Evolutionary conservation across 805 yeast species (phyloP), one percentile per base, ranked within the genome.

Genomic region (Saturnispora sanitii): DNA sequence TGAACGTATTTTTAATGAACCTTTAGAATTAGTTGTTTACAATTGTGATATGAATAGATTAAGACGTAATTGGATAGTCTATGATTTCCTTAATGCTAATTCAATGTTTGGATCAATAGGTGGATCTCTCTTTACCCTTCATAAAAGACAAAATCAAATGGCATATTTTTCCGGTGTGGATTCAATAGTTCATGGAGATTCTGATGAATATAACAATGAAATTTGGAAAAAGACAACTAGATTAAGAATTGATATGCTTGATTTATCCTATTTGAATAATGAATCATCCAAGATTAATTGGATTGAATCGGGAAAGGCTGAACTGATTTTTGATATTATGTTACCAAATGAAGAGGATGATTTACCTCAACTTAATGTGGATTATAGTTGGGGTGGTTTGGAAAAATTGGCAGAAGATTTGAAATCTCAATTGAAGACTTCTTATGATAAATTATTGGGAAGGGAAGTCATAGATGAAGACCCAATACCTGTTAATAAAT

Each of bases 41-140:
- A 78, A 76, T 49, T 68, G 86, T 55, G 82, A 78, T 38, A 54
- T 82, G 45, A 79, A 82, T 7, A 71, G 67, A 45, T 55, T 83
- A 30, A 63, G 85, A 33, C 68, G 77, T 7, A 67, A 71, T 40
- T 70, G 81, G 66, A 50, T 78, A 22, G 59, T 79, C 33, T 61
- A 77, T 42, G 92, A 83, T 56, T 68, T 82, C 40, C 70, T 82
- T 60, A 78, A 77, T 54, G 84, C 87, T 12, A 68, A 69, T 42
- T 76, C 79, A 37, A 76, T 80, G 25, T 76, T 82, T 13, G 94
- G 94, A 0, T 75, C 88, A 0, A 66, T 82, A 12, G 80, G 82
- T 52, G 80, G 80, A 40, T 75, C 92, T 1, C 65, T 83, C 57
- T 82, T 82, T 60, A 80, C 87, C 1, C 68, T 83, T 18, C 92